Conservation (phyloP, 345 rosid genomes). For the Cochlearia excelsa region DNA sequence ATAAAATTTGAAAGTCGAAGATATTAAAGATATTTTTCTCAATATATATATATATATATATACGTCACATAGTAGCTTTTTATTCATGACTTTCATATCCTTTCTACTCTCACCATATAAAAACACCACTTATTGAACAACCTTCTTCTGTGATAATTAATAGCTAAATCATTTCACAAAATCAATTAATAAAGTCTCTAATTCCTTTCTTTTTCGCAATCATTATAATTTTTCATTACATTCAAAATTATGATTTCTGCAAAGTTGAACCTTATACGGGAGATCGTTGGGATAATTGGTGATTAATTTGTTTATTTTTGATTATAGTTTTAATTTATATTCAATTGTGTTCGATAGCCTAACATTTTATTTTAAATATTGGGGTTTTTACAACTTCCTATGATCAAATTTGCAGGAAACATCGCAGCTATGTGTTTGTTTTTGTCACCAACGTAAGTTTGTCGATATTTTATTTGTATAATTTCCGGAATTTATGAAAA, state of each 20-base stretch:
- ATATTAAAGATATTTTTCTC: too few species aligned
- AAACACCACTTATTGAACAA: conserved; percentile 15
- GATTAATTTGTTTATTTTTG: too few species aligned
- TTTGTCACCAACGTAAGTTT: conserved; percentile 77
- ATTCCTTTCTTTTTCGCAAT: neutral
- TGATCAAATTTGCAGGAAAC: conserved; percentile 57
- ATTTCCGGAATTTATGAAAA: too few species aligned
- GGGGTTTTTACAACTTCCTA: neutral
- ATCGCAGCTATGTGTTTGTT: conserved; percentile 66
- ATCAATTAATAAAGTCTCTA: too few species aligned
- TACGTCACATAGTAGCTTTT: neutral
- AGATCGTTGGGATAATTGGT: conserved; percentile 64
- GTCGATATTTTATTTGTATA: too few species aligned
- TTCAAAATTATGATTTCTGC: conserved; percentile 50
- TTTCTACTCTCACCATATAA: neutral
- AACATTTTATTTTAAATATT: neutral
- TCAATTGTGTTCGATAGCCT: neutral
- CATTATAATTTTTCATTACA: conserved; percentile 1
- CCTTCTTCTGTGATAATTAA: conserved; percentile 9
- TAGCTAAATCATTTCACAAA: neutral
- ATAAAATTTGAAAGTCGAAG: too few species aligned
- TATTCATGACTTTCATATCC: neutral
- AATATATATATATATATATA: neutral
- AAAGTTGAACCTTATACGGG: conserved; percentile 37
- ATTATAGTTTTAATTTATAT: too few species aligned